Evolutionary conservation across 164 flowering plant genomes (phyloP), one percentile per base, ranked within the genome.

Genomic region (Liquidambar formosana): DNA sequence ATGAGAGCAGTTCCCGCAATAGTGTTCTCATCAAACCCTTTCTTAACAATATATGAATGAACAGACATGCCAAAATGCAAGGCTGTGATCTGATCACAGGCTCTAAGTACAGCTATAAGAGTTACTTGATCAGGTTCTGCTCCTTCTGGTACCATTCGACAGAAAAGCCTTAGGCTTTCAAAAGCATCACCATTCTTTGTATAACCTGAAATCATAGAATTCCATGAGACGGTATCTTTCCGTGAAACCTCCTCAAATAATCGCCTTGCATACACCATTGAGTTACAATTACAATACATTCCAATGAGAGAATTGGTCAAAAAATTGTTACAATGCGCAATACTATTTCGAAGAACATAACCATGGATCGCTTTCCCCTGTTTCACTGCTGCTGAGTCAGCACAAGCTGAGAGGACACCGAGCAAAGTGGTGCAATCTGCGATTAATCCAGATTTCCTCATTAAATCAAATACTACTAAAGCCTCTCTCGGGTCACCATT

Each of bases 261-360:
- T 41, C 18, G 52, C 57, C 63, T 61, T 16, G 77, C 77, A 57
- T 64, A 38, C 28, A 51, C 52, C 47, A 74, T 18, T 25, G 54
- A 70, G 52, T 67, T 47, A 57, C 81, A 82, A 5, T 67, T 71
- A 62, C 73, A 72, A 59, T 82, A 84, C 77, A 74, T 61, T 33
- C 79, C 80, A 64, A 84, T 77, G n/a, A 86, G 79, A 47, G 85
- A 66, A 62, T 84, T 84, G 8, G 0, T 70, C 69, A 82, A 61
- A 61, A 68, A 71, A 28, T 43, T 48, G 52, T 77, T 69, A 25
- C 11, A 43, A 66, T 18, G 3, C 45, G 25, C 67, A 66, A 71
- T 21, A 9, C 57, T 63, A 69, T 65, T 75, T 38, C 85, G 67
- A 47, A 79, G 57, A 22, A 72, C 68, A 73, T 72, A 78, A 33